Evolutionary conservation across 306 rosid species (phyloP), one percentile per base, ranked within the genome.

Genomic region (Ammopiptanthus mongolicus): DNA sequence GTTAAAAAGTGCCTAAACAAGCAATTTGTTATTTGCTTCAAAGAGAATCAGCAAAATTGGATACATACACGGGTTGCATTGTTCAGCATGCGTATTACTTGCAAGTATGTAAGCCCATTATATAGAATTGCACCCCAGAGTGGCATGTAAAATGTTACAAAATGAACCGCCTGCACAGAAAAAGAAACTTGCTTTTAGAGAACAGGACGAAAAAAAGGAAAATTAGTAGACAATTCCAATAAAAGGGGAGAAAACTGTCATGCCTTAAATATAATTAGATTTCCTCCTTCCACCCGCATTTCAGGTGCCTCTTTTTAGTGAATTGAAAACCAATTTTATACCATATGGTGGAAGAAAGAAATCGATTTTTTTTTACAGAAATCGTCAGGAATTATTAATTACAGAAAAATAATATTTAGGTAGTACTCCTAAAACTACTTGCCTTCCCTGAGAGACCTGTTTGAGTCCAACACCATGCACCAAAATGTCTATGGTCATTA

Each of bases 61-160:
- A 63, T 55, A 83, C 98, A 65, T 90, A 92, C 99, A 6, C 97
- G 96, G 78, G 98, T 89, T 46, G 98, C 99, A 81, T 96, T 96
- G 86, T 96, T 92, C 84, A 96, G 82, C 99, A 92, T 96, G 81
- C 99, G 96, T 82, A 92, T 96, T 64, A 92, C 98, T 87, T 92
- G 99, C 66, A 86, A 82, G 84, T 95, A 95, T 0, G 93, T 92
- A 75, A 90, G 82, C 21, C 99, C 99, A 74, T 96, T 92, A 87
- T 92, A 96, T 78, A 96, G 90, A 85, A 96, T 96, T 63, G 99
- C 99, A 77, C 96, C 93, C 99, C 99, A 96, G 41, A 96, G 97
- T 68, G 98, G 99, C 78, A 90, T 11, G 82, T 96, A 96, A 88
- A 96, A 96, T 15, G 99, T 92, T 57, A 96, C 42, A 76, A 96